Evolutionary conservation across 768 basidiomycete species (phyloP).

Genomic region (Rhizopogon roseolus): DNA sequence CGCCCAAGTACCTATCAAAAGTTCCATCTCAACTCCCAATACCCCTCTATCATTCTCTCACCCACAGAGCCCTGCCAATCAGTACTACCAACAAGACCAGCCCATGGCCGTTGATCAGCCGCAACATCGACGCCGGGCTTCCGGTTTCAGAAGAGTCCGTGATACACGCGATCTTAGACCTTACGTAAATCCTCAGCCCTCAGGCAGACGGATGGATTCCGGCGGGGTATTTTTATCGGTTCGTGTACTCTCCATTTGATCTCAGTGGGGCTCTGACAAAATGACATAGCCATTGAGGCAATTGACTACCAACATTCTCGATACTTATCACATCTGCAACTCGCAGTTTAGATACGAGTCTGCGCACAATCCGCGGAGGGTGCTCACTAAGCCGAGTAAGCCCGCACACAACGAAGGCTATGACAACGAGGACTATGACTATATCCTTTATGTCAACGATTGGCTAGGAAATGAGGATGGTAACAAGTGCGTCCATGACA

Average conservation of each 20-base stretch:
- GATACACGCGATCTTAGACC: conserved; percentile 77
- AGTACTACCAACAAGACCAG: conserved; percentile 61
- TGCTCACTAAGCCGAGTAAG: conserved; percentile 97
- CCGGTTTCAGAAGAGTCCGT: conserved; percentile 77
- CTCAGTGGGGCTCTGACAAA: conserved; percentile 4
- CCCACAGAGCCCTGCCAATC: conserved; percentile 43
- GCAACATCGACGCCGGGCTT: conserved; percentile 58
- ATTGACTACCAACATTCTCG: conserved; percentile 81
- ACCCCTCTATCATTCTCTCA: conserved; percentile 70
- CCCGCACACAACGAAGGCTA: conserved; percentile 94
- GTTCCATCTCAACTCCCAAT: conserved; percentile 62
- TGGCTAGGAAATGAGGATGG: conserved; percentile 93
- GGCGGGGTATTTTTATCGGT: conserved; percentile 80
- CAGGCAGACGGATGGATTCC: conserved; percentile 72
- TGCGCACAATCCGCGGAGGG: conserved; percentile 89
- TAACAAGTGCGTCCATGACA: conserved; percentile 68
- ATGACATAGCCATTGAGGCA: conserved; percentile 51
- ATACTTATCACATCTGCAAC: conserved; percentile 94
- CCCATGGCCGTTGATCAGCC: conserved; percentile 68
- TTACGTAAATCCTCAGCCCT: conserved; percentile 54
- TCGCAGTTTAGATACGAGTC: conserved; percentile 94
- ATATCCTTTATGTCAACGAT: conserved; percentile 99
- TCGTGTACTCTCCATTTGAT: conserved; percentile 27
- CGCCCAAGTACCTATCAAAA: conserved; percentile 42
- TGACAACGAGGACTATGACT: conserved; percentile 99